phyloP scores from a whole-genome alignment of 2,329 filamentous ascomycete genomes.

The Xylariaceae sp. region DNA sequence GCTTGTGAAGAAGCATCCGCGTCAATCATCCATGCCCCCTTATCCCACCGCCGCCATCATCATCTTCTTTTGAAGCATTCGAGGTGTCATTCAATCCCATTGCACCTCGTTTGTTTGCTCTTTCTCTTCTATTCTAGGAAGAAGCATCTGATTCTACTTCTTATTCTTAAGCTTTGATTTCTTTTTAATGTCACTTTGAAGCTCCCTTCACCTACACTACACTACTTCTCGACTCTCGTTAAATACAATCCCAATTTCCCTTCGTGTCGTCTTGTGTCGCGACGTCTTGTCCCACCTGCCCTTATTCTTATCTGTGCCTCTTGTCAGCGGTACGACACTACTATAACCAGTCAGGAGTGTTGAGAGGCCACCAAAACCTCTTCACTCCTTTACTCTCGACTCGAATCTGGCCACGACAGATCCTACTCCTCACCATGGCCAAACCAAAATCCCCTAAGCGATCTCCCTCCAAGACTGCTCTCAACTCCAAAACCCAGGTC shows the following conservation, averaged over 20 bases:
- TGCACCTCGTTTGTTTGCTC: constrained; percentile 12
- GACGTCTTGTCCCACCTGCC: constrained; percentile 8
- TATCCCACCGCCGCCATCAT: constrained; percentile 5
- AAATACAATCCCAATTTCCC: constrained; percentile 21
- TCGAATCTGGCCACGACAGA: constrained; percentile 2
- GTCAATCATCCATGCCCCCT: constrained; percentile 6
- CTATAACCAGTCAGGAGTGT: neutral
- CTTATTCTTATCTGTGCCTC: too few relatives aligned
- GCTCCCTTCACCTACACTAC: too few relatives aligned
- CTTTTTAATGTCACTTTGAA: constrained; percentile 39
- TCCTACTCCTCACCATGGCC: constrained; percentile 32
- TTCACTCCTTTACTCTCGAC: constrained; percentile 10
- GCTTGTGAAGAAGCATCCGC: too few relatives aligned
- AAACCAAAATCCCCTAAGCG: constrained; percentile 38
- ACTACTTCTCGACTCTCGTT: constrained; percentile 43
- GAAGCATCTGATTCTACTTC: constrained; percentile 14
- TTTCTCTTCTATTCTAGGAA: too few relatives aligned
- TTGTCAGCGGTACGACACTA: too few relatives aligned
- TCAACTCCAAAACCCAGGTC: constrained; percentile 28
- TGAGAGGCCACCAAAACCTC: constrained; percentile 26
- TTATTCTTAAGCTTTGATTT: constrained; percentile 18
- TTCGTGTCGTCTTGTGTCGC: constrained; percentile 18
- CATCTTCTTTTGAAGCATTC: too few relatives aligned
- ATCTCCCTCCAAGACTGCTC: constrained; percentile 29
- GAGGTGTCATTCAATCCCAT: constrained; percentile 6